A percentile compares a stretch with the other conserved stretches of the same genome.
These are phyloP conservation scores for Diaporthe caulivora DNA, from an alignment of 2,329 filamentous ascomycete species.

Conservation along the genomic window DNA sequence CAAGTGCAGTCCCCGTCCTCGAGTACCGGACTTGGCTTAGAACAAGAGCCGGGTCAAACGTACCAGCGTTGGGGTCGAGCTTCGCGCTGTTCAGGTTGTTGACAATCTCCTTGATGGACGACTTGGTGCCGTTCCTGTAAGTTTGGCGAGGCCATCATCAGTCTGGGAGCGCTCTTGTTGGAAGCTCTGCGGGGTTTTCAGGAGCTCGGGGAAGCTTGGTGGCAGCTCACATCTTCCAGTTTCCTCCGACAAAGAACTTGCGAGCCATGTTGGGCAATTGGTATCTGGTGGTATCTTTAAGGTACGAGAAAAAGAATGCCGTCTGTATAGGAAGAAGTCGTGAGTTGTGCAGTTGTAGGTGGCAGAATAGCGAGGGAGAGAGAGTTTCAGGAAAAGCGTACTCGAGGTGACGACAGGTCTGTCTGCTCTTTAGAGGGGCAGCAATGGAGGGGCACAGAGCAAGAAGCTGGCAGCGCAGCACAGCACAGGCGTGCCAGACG, in stretches of 20 bases:
- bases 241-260: constrained; percentile 97
- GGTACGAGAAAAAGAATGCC: neutral
- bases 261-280: constrained; percentile 80
- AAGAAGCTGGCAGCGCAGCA: neutral
- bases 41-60: constrained; percentile 49
- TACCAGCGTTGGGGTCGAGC: constrained; percentile 81
- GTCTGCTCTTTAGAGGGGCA: constrained; percentile 32
- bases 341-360: constrained; percentile 3
- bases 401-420: constrained; percentile 30
- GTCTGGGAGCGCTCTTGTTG: constrained; percentile 24
- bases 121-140: constrained; percentile 89
- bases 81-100: constrained; percentile 87
- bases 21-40: neutral
- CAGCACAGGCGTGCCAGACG: constrained; percentile 8
- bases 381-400: constrained; percentile 25
- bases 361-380: constrained; percentile 14
- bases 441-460: constrained; percentile 29
- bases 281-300: constrained; percentile 39
- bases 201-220: constrained; percentile 44
- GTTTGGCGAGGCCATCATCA: constrained; percentile 38
- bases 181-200: constrained; percentile 45
- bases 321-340: neutral
- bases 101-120: constrained; percentile 92
- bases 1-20: neutral
- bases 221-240: constrained; percentile 94